These are phyloP conservation scores for Usnea hakonensis DNA, from an alignment of 495 filamentous ascomycete genomes.

Conservation along the genomic window DNA sequence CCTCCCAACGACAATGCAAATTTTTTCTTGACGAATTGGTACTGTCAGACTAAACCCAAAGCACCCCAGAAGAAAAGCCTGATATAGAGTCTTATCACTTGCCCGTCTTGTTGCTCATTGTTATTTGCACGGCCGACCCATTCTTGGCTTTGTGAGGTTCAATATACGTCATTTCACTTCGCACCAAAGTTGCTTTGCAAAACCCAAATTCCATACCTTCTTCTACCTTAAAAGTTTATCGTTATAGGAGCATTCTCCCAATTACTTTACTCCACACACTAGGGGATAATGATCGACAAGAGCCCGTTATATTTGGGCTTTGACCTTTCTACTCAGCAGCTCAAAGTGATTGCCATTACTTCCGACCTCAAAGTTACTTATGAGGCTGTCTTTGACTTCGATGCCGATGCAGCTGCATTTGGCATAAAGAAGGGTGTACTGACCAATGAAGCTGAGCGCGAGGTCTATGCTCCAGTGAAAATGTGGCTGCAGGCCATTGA, in stretches of 20 bases:
- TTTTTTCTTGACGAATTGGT: background rate
- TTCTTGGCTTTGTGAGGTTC: background rate
- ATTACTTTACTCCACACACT: background rate
- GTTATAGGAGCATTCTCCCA: background rate
- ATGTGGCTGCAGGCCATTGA: slow-evolving; percentile 93
- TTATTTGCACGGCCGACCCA: background rate
- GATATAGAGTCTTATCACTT: background rate
- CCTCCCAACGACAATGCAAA: background rate
- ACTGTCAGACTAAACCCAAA: background rate
- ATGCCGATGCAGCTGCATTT: slow-evolving; percentile 63
- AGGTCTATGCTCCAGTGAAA: slow-evolving; percentile 86
- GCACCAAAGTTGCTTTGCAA: background rate
- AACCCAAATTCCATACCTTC: background rate
- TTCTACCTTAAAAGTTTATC: background rate
- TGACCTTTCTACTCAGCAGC: slow-evolving; percentile 92
- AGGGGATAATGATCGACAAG: slow-evolving; percentile 31
- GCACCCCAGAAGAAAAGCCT: background rate
- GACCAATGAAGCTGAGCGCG: slow-evolving; percentile 67
- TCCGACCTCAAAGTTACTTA: slow-evolving; percentile 68
- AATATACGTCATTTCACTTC: slow-evolving; percentile 1
- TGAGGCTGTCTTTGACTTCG: slow-evolving; percentile 68
- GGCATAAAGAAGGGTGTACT: slow-evolving; percentile 81
- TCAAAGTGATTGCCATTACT: slow-evolving; percentile 83
- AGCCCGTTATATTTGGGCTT: slow-evolving; percentile 80
- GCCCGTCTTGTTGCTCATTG: background rate